Percentiles rank a stretch among this genome's conserved stretches.
Evolutionary conservation across 805 yeast genomes (phyloP).

Genomic region (Ogataea angusta): DNA sequence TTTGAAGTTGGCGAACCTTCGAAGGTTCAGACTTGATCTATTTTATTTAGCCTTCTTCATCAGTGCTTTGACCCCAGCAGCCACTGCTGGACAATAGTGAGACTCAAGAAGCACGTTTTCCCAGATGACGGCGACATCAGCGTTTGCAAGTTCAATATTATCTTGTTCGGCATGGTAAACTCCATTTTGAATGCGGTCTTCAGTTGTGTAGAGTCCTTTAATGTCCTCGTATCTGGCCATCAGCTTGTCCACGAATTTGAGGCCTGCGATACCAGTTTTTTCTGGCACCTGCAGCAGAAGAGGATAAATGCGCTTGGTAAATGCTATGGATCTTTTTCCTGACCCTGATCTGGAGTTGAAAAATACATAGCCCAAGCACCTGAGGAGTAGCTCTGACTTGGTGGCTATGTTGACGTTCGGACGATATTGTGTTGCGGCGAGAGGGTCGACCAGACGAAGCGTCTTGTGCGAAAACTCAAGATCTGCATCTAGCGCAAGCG

Average conservation of each 20-base stretch:
- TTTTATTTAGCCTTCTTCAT: conserved; percentile 33
- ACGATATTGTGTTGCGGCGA: conserved; percentile 40
- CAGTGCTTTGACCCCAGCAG: conserved; percentile 54
- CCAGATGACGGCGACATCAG: conserved; percentile 90
- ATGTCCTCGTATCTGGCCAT: conserved; percentile 68
- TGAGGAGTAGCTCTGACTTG: conserved; percentile 76
- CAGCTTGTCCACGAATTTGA: conserved; percentile 76
- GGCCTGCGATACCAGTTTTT: conserved; percentile 72
- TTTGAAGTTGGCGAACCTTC: conserved; percentile 6
- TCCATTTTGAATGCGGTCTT: conserved; percentile 85
- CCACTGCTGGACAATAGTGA: conserved; percentile 82
- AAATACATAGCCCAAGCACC: conserved; percentile 77
- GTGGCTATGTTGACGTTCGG: conserved; percentile 86
- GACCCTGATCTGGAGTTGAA: conserved; percentile 72
- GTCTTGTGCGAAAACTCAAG: conserved; percentile 83
- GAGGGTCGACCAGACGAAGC: conserved; percentile 76
- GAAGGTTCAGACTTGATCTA: not conserved
- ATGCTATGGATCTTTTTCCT: conserved; percentile 67
- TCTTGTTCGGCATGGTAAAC: conserved; percentile 60
- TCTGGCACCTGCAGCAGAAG: conserved; percentile 77
- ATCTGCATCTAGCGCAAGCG: conserved; percentile 73
- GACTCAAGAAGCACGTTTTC: conserved; percentile 74
- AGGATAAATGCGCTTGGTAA: conserved; percentile 75
- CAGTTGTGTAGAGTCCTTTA: conserved; percentile 77
- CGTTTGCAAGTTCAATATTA: conserved; percentile 71